A percentile compares a stretch with the other conserved stretches of the same genome.
phyloP scores from a whole-genome alignment of 768 basidiomycete species.

The Boletus rubroflammeus region DNA sequence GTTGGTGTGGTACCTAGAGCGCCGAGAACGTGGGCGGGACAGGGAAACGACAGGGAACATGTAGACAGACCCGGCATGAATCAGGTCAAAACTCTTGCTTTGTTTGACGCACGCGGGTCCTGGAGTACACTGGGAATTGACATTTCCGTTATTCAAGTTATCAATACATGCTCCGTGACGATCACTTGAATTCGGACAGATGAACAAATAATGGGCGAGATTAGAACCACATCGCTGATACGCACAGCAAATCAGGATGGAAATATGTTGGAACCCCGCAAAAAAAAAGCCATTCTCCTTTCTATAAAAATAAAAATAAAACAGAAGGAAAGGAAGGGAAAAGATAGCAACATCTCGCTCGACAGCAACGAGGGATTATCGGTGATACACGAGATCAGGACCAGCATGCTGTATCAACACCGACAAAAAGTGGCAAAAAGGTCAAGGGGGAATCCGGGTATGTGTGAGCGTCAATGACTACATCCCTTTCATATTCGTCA shows the following conservation, averaged over 20 bases:
- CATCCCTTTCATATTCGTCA: background rate
- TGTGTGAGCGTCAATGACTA: too few species aligned
- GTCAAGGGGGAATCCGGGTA: constrained; percentile 5
- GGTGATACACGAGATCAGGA: constrained; percentile 1
- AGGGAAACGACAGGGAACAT: background rate
- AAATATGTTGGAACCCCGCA: background rate
- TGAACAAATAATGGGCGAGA: constrained; percentile 1
- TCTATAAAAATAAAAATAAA: background rate
- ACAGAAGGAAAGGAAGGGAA: background rate
- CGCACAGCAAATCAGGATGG: constrained; percentile 17
- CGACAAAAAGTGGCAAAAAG: background rate
- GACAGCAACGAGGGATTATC: constrained; percentile 13
- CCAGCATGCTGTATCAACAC: constrained; percentile 7
- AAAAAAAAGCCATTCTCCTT: background rate
- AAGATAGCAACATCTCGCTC: constrained; percentile 12
- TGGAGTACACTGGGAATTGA: background rate
- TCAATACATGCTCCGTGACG: constrained; percentile 8
- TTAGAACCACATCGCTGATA: constrained; percentile 8
- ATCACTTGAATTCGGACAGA: constrained; percentile 4
- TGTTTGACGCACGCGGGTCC: background rate
- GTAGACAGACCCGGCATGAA: background rate
- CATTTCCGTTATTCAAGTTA: constrained; percentile 5
- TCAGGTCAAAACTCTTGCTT: background rate
- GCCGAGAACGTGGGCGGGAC: constrained; percentile 27
- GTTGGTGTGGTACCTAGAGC: constrained; percentile 55